Evolutionary conservation across 768 basidiomycete species (phyloP).

Genomic region (Rhodotorula kratochvilovae): DNA sequence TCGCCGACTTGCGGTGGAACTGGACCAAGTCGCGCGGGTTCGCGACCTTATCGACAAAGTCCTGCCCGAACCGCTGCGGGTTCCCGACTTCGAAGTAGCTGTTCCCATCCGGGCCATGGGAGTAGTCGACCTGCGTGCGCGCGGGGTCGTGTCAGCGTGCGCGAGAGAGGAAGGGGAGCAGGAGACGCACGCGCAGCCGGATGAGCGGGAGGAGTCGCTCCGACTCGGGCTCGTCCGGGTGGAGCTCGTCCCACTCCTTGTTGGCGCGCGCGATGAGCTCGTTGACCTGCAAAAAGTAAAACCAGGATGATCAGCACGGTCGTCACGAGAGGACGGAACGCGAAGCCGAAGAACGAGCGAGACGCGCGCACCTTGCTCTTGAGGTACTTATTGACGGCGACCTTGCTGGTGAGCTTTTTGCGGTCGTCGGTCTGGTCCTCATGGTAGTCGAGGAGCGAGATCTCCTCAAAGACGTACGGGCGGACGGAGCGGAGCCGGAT

Average conservation of each 20-base stretch:
- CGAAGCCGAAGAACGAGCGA: too few species aligned
- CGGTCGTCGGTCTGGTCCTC: slow-evolving; percentile 71
- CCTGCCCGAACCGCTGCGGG: slow-evolving; percentile 92
- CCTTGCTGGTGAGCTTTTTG: slow-evolving; percentile 71
- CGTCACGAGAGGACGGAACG: too few species aligned
- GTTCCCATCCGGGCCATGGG: slow-evolving; percentile 60
- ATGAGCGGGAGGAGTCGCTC: slow-evolving; percentile 62
- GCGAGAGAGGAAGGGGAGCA: not conserved
- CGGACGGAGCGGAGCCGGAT: slow-evolving; percentile 85
- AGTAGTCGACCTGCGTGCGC: slow-evolving; percentile 17
- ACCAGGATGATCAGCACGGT: too few species aligned
- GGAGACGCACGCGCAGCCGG: slow-evolving; percentile 28
- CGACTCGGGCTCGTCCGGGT: slow-evolving; percentile 55
- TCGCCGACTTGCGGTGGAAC: slow-evolving; percentile 73
- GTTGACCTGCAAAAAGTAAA: slow-evolving; percentile 57
- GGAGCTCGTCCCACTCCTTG: slow-evolving; percentile 69
- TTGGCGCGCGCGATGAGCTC: slow-evolving; percentile 74
- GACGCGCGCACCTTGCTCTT: slow-evolving; percentile 10
- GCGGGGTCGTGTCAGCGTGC: not conserved
- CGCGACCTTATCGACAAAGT: slow-evolving; percentile 82
- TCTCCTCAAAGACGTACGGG: slow-evolving; percentile 84
- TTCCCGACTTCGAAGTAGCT: slow-evolving; percentile 86
- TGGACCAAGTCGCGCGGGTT: slow-evolving; percentile 90
- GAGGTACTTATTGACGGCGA: slow-evolving; percentile 45
- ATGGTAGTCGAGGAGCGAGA: slow-evolving; percentile 68